Evolutionary conservation across 2,329 filamentous ascomycete genomes (phyloP).

Genomic region (Exophiala viscosa): DNA sequence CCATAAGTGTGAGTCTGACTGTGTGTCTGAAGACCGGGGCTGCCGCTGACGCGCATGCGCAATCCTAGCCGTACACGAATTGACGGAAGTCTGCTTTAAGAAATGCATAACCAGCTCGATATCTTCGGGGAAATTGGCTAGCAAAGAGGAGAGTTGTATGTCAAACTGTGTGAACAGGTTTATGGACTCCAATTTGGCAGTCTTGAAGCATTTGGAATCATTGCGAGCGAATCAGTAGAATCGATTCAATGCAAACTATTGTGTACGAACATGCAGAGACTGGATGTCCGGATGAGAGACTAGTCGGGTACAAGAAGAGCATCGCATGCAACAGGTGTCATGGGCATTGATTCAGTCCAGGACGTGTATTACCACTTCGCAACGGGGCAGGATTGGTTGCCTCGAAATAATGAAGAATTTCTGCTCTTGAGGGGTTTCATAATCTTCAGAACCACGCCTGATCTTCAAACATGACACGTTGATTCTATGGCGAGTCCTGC

Average conservation of each 20-base stretch:
- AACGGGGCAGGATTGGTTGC: neutral
- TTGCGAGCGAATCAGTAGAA: constrained; percentile 45
- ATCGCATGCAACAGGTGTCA: constrained; percentile 3
- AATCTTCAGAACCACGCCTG: constrained; percentile 25
- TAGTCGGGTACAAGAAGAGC: neutral
- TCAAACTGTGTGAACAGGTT: constrained; percentile 92
- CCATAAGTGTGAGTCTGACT: constrained; percentile 44
- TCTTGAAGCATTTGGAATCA: constrained; percentile 78
- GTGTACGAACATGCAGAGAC: constrained; percentile 8
- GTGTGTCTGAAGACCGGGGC: too few relatives aligned
- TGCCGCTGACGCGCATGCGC: constrained; percentile 1
- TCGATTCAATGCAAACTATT: neutral
- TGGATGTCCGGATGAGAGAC: too few relatives aligned
- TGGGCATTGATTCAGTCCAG: neutral
- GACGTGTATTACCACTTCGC: constrained; percentile 5
- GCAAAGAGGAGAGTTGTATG: constrained; percentile 75
- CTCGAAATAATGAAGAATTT: constrained; percentile 16
- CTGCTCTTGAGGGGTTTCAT: constrained; percentile 16
- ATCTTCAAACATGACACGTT: constrained; percentile 36
- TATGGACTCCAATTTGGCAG: constrained; percentile 79
- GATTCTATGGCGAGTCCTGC: constrained; percentile 29
- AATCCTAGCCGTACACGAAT: constrained; percentile 57
- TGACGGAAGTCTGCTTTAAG: constrained; percentile 83
- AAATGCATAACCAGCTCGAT: constrained; percentile 82
- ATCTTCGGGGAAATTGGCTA: constrained; percentile 68